Base-by-base conservation (phyloP, 345 rosid species). In the Mercurialis annua region DNA sequence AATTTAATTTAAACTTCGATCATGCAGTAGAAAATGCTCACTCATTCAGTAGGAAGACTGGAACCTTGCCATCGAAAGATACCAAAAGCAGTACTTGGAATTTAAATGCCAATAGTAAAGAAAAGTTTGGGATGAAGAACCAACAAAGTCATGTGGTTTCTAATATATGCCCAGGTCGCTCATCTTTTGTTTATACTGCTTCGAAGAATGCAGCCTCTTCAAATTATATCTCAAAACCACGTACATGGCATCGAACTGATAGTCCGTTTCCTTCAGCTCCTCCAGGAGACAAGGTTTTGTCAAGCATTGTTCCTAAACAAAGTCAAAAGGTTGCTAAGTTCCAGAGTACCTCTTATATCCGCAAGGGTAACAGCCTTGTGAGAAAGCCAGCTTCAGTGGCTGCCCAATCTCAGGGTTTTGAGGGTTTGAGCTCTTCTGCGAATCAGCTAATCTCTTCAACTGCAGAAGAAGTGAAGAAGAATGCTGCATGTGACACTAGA, bases 321-420 rank as follows among this genome's bases (percentile, higher is more conserved):
- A 76, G 66, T 72, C 87, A 73, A 53, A 81, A 67, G 51, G 70
- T 62, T 51, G 63, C 80, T 20, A 74, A 73, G 68, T 50, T 57
- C 59, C 77, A 68, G 52, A 55, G 62, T 71, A 80, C 83, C 61
- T 78, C 89, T 51, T 94, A 94, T 53, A 70, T 94, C 71, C 92
- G 98, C 55, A 94, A 94, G 81, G 97, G 98, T 62, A 94, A 88
- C 78, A 91, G 97, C 77, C 92, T 94, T 78, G 92, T 91, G 60
- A 85, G 98, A 73, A 84, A 88, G 69, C 77, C 92, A 40, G 66
- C 67, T 4, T 54, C 75, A 52, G 82, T 57, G 53, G 72, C 86
- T 70, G 65, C 73, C 68, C 81, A 65, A 71, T 73, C 81, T 64
- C 80, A 66, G 59, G 70, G 71, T 67, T 55, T 81, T 56, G 77